Conservation (phyloP, 805 yeast species). For the Wickerhamiella kurtzmanii region DNA sequence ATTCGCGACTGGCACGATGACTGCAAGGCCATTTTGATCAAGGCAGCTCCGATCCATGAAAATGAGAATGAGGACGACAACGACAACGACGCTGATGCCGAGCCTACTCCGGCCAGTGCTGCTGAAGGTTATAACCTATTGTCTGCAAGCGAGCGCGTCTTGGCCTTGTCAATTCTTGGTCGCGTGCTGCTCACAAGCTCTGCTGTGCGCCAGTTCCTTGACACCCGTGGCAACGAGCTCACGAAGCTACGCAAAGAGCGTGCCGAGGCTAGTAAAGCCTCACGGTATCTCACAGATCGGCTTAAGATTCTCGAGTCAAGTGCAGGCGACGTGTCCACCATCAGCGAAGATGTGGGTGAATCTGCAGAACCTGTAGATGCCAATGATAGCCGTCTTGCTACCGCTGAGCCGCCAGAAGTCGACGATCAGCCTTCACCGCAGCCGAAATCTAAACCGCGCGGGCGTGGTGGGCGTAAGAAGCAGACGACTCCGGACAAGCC, state of each 20-base stretch:
- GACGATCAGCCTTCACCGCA: conserved; percentile 10
- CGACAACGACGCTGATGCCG: neutral
- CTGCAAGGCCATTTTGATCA: conserved; percentile 31
- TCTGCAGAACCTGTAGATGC: conserved; percentile 25
- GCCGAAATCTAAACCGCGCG: conserved; percentile 14
- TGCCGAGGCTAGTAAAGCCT: conserved; percentile 40
- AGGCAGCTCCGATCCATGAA: neutral
- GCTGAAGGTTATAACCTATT: conserved; percentile 43
- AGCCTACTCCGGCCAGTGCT: conserved; percentile 38
- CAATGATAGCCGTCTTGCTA: conserved; percentile 4
- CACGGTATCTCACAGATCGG: conserved; percentile 38
- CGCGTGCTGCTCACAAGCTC: conserved; percentile 47
- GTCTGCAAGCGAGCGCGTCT: conserved; percentile 40
- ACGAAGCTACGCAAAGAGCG: conserved; percentile 51
- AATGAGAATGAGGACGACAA: conserved; percentile 16
- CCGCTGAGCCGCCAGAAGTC: neutral
- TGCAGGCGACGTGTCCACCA: conserved; percentile 4
- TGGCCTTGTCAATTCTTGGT: conserved; percentile 47
- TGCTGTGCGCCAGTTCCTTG: conserved; percentile 49
- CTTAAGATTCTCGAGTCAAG: conserved; percentile 22
- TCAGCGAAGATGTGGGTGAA: conserved; percentile 17
- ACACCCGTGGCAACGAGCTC: conserved; percentile 51
- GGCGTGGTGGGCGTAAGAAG: conserved; percentile 3
- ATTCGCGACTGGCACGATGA: conserved; percentile 40
- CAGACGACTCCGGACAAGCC: neutral